Evolutionary conservation across 768 basidiomycete genomes (phyloP).

Genomic region (Hypholoma fasciculare): DNA sequence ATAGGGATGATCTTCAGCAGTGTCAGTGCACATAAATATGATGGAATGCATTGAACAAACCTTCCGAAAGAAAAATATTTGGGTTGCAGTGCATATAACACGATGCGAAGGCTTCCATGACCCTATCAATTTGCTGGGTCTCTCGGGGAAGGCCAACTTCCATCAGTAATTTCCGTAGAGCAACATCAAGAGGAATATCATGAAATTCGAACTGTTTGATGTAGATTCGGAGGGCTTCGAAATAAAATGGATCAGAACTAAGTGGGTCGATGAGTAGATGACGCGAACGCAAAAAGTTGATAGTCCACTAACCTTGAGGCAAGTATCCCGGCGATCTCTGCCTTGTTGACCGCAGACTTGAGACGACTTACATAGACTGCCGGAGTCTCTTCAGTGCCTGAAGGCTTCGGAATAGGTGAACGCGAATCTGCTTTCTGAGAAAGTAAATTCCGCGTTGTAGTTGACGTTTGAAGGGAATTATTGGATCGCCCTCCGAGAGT

Average conservation of each 20-base stretch:
- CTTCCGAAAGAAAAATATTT: slow-evolving; percentile 73
- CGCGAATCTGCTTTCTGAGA: slow-evolving; percentile 40
- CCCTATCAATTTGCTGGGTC: slow-evolving; percentile 98
- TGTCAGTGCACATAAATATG: background rate
- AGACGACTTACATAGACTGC: slow-evolving; percentile 70
- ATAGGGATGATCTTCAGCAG: slow-evolving; percentile 80
- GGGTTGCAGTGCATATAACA: slow-evolving; percentile 86
- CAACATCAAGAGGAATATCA: slow-evolving; percentile 85
- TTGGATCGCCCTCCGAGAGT: slow-evolving; percentile 20
- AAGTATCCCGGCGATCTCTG: slow-evolving; percentile 77
- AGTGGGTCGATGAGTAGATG: slow-evolving; percentile 7
- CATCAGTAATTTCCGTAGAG: slow-evolving; percentile 88
- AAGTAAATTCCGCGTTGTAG: slow-evolving; percentile 22
- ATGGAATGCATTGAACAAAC: slow-evolving; percentile 31
- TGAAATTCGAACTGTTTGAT: slow-evolving; percentile 78
- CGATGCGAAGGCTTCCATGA: slow-evolving; percentile 92
- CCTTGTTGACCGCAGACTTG: slow-evolving; percentile 62
- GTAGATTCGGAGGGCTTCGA: slow-evolving; percentile 67
- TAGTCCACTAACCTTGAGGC: slow-evolving; percentile 67
- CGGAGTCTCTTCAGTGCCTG: slow-evolving; percentile 61
- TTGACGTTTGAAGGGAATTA: slow-evolving; percentile 13
- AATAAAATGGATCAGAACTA: slow-evolving; percentile 74
- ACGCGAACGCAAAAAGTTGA: background rate
- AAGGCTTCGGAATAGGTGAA: slow-evolving; percentile 46
- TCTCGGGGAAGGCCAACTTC: slow-evolving; percentile 90